Conservation (phyloP, 306 rosid species). For the Corylus avellana region DNA sequence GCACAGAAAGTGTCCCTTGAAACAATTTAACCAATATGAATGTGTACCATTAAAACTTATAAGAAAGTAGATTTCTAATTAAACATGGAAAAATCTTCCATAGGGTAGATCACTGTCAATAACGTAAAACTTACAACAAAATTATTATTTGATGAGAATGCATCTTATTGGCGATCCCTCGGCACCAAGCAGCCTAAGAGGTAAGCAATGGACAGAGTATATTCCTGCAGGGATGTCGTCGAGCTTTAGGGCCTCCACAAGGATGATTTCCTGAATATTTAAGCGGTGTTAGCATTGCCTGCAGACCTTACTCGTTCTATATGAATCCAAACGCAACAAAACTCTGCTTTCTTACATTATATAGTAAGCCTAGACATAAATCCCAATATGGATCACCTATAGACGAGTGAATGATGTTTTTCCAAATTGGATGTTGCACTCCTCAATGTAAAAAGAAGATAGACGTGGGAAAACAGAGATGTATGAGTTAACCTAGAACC, state of each 20-base stretch:
- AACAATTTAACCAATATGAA: neutral
- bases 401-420: neutral
- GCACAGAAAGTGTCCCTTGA: neutral
- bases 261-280: constrained; percentile 67
- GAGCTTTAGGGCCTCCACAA: constrained; percentile 79
- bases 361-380: neutral
- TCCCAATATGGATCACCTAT: neutral
- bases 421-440: neutral
- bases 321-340: constrained; percentile 18
- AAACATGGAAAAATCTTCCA: too few relatives aligned
- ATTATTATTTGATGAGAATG: constrained; percentile 64
- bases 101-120: neutral
- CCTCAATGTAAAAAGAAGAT: neutral
- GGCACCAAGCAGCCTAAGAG: constrained; percentile 81
- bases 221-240: constrained; percentile 68
- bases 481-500: too few relatives aligned
- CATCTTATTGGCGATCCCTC: constrained; percentile 93
- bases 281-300: constrained; percentile 23
- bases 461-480: neutral
- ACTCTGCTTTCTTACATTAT: neutral
- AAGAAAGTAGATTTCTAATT: too few relatives aligned
- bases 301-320: constrained; percentile 15
- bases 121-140: neutral
- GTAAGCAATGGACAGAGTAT: constrained; percentile 75
- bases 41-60: neutral